A percentile compares a stretch with the other conserved stretches of the same genome.
Conservation (phyloP, 495 filamentous ascomycete genomes). For the Cercophora samala region DNA sequence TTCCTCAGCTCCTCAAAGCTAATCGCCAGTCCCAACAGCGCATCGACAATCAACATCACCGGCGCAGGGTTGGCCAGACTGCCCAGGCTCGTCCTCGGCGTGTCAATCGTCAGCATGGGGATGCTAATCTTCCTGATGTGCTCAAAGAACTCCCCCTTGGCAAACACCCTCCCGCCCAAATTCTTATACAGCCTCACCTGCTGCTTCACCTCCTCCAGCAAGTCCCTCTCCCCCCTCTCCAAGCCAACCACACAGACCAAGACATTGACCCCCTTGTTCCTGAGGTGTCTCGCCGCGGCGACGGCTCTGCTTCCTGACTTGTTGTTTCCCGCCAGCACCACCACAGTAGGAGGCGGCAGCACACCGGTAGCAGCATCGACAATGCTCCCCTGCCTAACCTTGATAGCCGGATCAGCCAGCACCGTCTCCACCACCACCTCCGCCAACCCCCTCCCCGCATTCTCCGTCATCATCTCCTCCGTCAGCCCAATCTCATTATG, state of each 20-base stretch:
- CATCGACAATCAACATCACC: slow-evolving; percentile 83
- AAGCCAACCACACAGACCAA: slow-evolving; percentile 79
- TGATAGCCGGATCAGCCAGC: slow-evolving; percentile 55
- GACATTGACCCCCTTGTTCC: slow-evolving; percentile 72
- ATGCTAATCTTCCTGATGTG: slow-evolving; percentile 42
- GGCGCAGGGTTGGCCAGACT: slow-evolving; percentile 38
- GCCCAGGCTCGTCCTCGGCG: slow-evolving; percentile 33
- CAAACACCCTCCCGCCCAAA: slow-evolving; percentile 67
- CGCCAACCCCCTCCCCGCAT: slow-evolving; percentile 81
- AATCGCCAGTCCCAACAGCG: slow-evolving; percentile 76
- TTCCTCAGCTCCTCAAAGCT: slow-evolving; percentile 78
- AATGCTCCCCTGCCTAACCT: slow-evolving; percentile 37
- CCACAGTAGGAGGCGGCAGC: slow-evolving; percentile 56
- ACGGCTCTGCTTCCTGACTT: slow-evolving; percentile 79
- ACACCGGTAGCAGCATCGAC: slow-evolving; percentile 31
- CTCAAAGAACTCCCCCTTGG: slow-evolving; percentile 52
- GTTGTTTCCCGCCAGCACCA: slow-evolving; percentile 85
- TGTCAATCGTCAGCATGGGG: slow-evolving; percentile 38
- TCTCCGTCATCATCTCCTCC: slow-evolving; percentile 87
- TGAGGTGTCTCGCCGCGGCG: slow-evolving; percentile 80
- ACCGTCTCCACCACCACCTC: slow-evolving; percentile 65
- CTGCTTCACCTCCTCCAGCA: slow-evolving; percentile 68
- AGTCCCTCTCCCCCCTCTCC: slow-evolving; percentile 59
- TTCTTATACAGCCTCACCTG: slow-evolving; percentile 75
- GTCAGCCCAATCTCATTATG: slow-evolving; percentile 78